Evolutionary conservation across 148 eudicot genomes (phyloP).

Genomic region (Rhododendron vialii): DNA sequence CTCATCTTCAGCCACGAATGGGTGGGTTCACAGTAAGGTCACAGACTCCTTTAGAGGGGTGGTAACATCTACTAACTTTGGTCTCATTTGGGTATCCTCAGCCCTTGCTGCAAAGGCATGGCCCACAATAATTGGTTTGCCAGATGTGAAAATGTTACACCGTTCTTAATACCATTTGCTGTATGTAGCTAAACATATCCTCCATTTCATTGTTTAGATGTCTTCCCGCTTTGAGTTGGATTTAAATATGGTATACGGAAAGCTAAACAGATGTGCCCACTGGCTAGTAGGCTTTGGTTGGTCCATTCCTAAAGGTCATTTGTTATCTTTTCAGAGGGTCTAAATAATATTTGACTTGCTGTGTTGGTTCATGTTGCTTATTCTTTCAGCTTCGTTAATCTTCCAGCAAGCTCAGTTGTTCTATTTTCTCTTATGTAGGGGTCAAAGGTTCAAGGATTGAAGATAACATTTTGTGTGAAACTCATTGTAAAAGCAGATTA

Average conservation of each 20-base stretch:
- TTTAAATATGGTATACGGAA: background rate
- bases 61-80: background rate
- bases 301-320: background rate
- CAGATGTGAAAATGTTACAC: background rate
- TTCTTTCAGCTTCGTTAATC: background rate
- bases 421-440: background rate
- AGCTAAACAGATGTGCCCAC: background rate
- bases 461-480: background rate
- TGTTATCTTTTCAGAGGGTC: background rate
- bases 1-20: background rate
- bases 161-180: background rate
- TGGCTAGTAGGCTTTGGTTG: background rate
- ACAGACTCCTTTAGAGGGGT: background rate
- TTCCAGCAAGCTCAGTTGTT: background rate
- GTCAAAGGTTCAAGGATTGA: background rate
- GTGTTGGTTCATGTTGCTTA: background rate
- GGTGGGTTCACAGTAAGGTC: background rate
- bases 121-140: background rate
- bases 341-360: background rate
- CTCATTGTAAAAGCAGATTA: background rate
- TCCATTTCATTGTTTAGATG: background rate
- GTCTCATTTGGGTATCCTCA: background rate
- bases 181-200: background rate
- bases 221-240: background rate
- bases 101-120: background rate